Conservation (phyloP, 2,329 filamentous ascomycete genomes). For the Trichoderma sp. region DNA sequence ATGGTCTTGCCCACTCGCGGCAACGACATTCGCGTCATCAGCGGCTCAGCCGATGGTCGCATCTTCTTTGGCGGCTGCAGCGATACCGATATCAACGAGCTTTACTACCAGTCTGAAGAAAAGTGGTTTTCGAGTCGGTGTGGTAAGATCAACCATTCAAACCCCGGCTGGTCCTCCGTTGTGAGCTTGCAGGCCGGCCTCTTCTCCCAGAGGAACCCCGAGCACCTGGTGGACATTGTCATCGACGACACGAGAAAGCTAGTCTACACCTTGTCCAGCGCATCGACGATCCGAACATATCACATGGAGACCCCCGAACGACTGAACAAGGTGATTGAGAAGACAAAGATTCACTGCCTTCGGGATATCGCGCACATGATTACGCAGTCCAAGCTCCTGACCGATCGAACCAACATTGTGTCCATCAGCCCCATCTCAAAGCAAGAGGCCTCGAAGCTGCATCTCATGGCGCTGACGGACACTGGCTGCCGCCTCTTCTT, state of each 20-base stretch:
- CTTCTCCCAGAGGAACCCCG: constrained; percentile 56
- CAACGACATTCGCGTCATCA: constrained; percentile 75
- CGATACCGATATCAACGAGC: constrained; percentile 87
- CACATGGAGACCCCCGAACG: constrained; percentile 71
- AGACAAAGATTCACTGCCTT: constrained; percentile 62
- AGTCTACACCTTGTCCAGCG: constrained; percentile 86
- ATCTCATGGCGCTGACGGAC: constrained; percentile 86
- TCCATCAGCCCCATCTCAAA: constrained; percentile 83
- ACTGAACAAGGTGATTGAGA: constrained; percentile 66
- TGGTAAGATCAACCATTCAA: constrained; percentile 86
- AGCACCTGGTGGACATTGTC: constrained; percentile 75
- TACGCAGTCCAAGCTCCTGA: constrained; percentile 69
- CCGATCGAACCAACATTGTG: constrained; percentile 71
- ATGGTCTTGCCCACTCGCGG: constrained; percentile 80
- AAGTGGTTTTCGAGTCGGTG: constrained; percentile 92
- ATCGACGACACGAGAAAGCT: constrained; percentile 87
- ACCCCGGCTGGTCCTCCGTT: constrained; percentile 68
- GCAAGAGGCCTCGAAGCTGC: constrained; percentile 77
- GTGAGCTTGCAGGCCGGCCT: constrained; percentile 55
- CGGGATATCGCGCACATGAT: constrained; percentile 86
- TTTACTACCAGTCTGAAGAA: constrained; percentile 96
- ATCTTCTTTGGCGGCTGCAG: constrained; percentile 86
- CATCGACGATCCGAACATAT: constrained; percentile 88
- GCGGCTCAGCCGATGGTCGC: constrained; percentile 79
- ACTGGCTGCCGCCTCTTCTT: constrained; percentile 91